Percentiles rank a stretch among this genome's conserved stretches.
These are phyloP conservation scores for Aquilaria yunnanensis DNA, from an alignment of 345 rosid genomes.

Conservation along the genomic window DNA sequence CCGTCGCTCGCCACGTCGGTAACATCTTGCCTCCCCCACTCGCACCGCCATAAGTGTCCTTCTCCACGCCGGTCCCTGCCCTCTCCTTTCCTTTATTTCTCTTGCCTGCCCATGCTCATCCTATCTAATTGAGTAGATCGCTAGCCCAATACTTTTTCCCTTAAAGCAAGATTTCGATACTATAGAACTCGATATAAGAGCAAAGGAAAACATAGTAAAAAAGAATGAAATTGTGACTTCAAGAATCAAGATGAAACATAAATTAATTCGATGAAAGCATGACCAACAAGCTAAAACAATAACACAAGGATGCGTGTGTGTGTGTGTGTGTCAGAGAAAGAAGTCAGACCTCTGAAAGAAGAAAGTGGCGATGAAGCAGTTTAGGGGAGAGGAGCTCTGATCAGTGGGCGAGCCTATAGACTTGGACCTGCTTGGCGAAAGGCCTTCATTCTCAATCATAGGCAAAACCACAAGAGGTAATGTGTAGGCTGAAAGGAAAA, in stretches of 20 bases:
- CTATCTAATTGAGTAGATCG: too few relatives aligned
- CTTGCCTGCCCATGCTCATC: too few relatives aligned
- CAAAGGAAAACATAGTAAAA: background rate
- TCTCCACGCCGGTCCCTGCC: too few relatives aligned
- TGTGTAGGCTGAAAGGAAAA: slow-evolving; percentile 6
- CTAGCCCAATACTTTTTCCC: too few relatives aligned
- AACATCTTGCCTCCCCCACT: too few relatives aligned
- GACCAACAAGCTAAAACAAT: background rate
- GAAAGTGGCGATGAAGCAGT: slow-evolving; percentile 14
- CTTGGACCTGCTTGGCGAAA: slow-evolving; percentile 32
- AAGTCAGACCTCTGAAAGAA: slow-evolving; percentile 32
- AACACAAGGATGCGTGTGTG: background rate
- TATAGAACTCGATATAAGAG: background rate
- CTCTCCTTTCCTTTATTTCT: too few relatives aligned
- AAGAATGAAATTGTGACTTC: background rate
- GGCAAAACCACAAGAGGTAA: background rate
- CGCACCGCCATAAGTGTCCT: too few relatives aligned
- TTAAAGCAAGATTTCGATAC: too few relatives aligned
- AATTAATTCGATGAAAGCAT: slow-evolving; percentile 2
- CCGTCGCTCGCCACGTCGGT: too few relatives aligned
- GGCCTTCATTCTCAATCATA: slow-evolving; percentile 46
- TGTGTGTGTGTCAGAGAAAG: too few relatives aligned
- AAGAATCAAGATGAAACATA: slow-evolving; percentile 20
- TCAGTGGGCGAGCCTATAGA: slow-evolving; percentile 18
- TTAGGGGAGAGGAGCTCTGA: slow-evolving; percentile 27